These are phyloP conservation scores for Arabidopsis hybrid DNA, from an alignment of 441 rosid species.

Conservation along the genomic window DNA sequence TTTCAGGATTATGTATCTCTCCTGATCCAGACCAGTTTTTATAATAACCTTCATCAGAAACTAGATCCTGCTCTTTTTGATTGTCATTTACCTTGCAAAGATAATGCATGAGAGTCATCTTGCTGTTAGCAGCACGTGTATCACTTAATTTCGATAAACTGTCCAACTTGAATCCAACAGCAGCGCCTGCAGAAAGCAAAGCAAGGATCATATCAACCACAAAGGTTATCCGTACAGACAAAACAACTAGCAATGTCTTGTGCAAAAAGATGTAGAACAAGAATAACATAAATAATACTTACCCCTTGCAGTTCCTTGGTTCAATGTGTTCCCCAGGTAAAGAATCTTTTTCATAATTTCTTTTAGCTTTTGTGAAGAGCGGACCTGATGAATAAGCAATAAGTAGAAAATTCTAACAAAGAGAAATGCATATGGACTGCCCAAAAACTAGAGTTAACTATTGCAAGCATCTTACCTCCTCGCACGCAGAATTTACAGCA, in stretches of 20 bases:
- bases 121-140: constrained; percentile 90
- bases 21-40: constrained; percentile 9
- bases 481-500: constrained; percentile 87
- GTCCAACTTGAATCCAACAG: constrained; percentile 98
- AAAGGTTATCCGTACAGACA: constrained; percentile 18
- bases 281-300: constrained; percentile 28
- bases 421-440: constrained; percentile 27
- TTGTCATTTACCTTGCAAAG: constrained; percentile 79
- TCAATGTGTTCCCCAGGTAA: constrained; percentile 84
- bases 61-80: constrained; percentile 2
- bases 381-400: constrained; percentile 66
- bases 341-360: constrained; percentile 94
- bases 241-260: constrained; percentile 28
- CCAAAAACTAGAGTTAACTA: constrained; percentile 29
- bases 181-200: constrained; percentile 74
- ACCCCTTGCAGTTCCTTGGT: constrained; percentile 99
- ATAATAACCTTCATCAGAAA: constrained; percentile 16
- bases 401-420: constrained; percentile 36
- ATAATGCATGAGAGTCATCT: constrained; percentile 99
- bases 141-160: constrained; percentile 93
- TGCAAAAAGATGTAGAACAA: constrained; percentile 17
- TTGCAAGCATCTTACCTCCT: constrained; percentile 66
- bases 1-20: constrained; percentile 20
- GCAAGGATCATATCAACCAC: constrained; percentile 29
- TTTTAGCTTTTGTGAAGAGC: constrained; percentile 80